These are phyloP conservation scores for Musa beccarii DNA, from an alignment of 176 grass and related monocot species.

Conservation along the genomic window DNA sequence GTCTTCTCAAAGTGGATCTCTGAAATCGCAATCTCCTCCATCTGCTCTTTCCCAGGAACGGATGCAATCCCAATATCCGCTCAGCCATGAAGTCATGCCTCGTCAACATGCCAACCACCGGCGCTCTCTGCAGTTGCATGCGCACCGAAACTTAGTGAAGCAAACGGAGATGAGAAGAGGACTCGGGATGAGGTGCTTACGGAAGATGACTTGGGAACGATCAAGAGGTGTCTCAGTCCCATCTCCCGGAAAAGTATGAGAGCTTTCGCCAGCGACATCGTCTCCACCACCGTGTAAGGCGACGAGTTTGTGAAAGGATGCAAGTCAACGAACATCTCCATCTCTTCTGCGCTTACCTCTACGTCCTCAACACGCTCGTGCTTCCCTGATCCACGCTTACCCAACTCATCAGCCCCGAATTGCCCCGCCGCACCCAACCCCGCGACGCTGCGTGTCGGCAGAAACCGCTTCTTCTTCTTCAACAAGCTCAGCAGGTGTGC, in stretches of 20 bases:
- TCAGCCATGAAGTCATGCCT: slow-evolving; percentile 95
- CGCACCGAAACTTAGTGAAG: too few species aligned
- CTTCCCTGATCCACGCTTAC: slow-evolving; percentile 1
- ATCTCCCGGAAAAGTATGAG: slow-evolving; percentile 6
- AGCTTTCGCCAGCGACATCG: slow-evolving; percentile 8
- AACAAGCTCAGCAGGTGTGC: background rate
- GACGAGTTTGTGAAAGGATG: slow-evolving; percentile 4
- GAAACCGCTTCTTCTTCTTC: background rate
- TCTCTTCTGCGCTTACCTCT: background rate
- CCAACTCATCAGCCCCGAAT: background rate
- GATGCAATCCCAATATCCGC: slow-evolving; percentile 74
- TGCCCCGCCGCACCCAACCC: background rate
- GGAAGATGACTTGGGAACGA: background rate
- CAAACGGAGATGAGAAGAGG: too few species aligned
- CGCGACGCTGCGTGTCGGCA: background rate
- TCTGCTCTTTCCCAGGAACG: slow-evolving; percentile 30
- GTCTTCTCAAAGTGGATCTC: slow-evolving; percentile 31
- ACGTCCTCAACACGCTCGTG: background rate
- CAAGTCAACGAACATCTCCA: slow-evolving; percentile 7
- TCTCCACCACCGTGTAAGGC: slow-evolving; percentile 4
- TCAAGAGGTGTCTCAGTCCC: background rate
- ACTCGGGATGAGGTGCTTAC: background rate
- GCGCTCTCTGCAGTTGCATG: slow-evolving; percentile 45
- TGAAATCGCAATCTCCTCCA: slow-evolving; percentile 75
- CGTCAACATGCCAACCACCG: slow-evolving; percentile 78